Conservation (phyloP, 352 stramenopile species). For the Pythium apleroticum region DNA sequence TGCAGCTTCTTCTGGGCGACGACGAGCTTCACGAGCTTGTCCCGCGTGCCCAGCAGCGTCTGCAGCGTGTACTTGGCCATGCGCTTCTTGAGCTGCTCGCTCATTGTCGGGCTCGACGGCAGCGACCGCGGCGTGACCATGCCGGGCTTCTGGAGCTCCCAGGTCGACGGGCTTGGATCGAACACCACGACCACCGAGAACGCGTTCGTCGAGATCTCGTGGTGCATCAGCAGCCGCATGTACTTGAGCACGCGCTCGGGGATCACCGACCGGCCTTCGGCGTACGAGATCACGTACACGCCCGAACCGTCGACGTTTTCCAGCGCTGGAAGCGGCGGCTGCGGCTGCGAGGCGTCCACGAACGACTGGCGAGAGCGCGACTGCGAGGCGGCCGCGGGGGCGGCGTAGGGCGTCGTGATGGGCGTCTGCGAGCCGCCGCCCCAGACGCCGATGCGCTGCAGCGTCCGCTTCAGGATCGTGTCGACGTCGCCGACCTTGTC, state of each 20-base stretch:
- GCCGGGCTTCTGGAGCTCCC: constrained; percentile 72
- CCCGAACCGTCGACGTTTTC: constrained; percentile 32
- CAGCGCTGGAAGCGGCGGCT: constrained; percentile 12
- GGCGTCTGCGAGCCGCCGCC: constrained; percentile 79
- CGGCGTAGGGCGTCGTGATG: constrained; percentile 73
- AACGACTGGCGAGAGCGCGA: constrained; percentile 6
- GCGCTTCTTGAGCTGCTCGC: constrained; percentile 64
- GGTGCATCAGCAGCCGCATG: constrained; percentile 85
- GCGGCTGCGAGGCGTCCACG: neutral
- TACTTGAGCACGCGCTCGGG: constrained; percentile 82
- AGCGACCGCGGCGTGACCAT: constrained; percentile 81
- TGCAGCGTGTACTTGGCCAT: constrained; percentile 80
- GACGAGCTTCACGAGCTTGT: constrained; percentile 61
- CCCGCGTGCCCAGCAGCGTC: constrained; percentile 54
- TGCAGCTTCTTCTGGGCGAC: constrained; percentile 31
- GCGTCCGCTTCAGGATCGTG: constrained; percentile 59
- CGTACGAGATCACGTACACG: constrained; percentile 80
- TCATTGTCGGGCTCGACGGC: constrained; percentile 71
- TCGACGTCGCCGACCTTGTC: constrained; percentile 78
- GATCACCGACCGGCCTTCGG: constrained; percentile 67
- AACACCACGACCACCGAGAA: constrained; percentile 82
- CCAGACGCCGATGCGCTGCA: constrained; percentile 76
- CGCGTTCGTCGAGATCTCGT: constrained; percentile 81
- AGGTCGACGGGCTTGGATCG: constrained; percentile 65
- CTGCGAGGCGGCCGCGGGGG: neutral